Evolutionary conservation across 129 eudicot genomes (phyloP).

Genomic region (Pulicaria dysenterica): DNA sequence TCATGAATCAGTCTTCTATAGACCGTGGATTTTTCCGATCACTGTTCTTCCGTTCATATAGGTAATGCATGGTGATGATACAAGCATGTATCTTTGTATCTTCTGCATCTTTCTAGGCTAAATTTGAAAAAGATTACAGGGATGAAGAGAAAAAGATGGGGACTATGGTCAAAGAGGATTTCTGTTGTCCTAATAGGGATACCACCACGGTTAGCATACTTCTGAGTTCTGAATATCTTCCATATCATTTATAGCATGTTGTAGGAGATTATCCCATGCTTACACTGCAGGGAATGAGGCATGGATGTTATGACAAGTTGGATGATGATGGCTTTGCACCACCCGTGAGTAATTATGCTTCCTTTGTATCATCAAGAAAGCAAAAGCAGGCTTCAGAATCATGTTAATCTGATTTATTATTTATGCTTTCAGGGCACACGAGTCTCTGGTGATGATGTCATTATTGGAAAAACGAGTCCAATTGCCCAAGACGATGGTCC

Average conservation of each 20-base stretch:
- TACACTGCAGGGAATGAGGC: slow-evolving; percentile 64
- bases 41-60: slow-evolving; percentile 91
- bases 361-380: too few species aligned
- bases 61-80: slow-evolving; percentile 32
- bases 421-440: slow-evolving; percentile 57
- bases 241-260: too few species aligned
- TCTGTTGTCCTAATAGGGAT: slow-evolving; percentile 64
- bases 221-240: too few species aligned
- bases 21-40: slow-evolving; percentile 97
- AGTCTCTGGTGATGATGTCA: slow-evolving; percentile 92
- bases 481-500: slow-evolving; percentile 76
- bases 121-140: slow-evolving; percentile 13
- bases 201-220: slow-evolving; percentile 63
- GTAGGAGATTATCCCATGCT: background rate
- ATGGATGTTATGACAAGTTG: slow-evolving; percentile 59
- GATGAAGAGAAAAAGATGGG: slow-evolving; percentile 80
- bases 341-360: slow-evolving; percentile 32
- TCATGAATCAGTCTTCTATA: slow-evolving; percentile 92
- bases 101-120: background rate
- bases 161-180: slow-evolving; percentile 64
- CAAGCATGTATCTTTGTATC: background rate
- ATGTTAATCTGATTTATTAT: too few species aligned
- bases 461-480: slow-evolving; percentile 92
- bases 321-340: slow-evolving; percentile 77
- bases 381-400: too few species aligned